Percentiles rank a stretch among this genome's conserved stretches.
Evolutionary conservation across 768 basidiomycete species (phyloP).

Genomic region (Pulveroboletus frians): DNA sequence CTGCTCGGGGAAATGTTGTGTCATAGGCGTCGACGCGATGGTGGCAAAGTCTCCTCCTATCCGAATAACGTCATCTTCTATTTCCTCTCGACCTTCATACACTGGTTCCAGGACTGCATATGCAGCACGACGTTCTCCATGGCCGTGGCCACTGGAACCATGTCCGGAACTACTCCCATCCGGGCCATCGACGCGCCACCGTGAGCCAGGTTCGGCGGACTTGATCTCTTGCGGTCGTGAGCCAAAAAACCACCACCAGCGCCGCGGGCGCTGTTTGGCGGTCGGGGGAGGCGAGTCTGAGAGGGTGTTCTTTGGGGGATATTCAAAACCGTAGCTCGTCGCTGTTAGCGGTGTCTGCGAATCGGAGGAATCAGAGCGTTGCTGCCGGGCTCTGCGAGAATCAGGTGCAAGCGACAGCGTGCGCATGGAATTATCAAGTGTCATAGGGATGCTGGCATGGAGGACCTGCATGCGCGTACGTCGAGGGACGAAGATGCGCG

Average conservation of each 20-base stretch:
- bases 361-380: slow-evolving; percentile 25
- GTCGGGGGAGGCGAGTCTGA: slow-evolving; percentile 3
- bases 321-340: background rate
- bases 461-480: slow-evolving; percentile 11
- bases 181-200: slow-evolving; percentile 25
- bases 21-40: slow-evolving; percentile 11
- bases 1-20: slow-evolving; percentile 9
- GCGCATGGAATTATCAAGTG: slow-evolving; percentile 23
- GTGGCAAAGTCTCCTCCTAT: slow-evolving; percentile 19
- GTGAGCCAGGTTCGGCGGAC: slow-evolving; percentile 14
- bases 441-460: slow-evolving; percentile 12
- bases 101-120: slow-evolving; percentile 6
- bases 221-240: slow-evolving; percentile 25
- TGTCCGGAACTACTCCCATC: slow-evolving; percentile 23
- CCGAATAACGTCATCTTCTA: slow-evolving; percentile 11
- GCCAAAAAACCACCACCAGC: slow-evolving; percentile 25
- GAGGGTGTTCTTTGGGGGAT: slow-evolving; percentile 5
- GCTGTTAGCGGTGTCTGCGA: slow-evolving; percentile 25
- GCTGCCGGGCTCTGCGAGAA: slow-evolving; percentile 5
- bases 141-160: slow-evolving; percentile 10
- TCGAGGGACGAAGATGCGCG: slow-evolving; percentile 13
- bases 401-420: background rate
- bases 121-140: background rate
- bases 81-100: slow-evolving; percentile 10
- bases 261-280: slow-evolving; percentile 2